A percentile compares a stretch with the other conserved stretches of the same genome.
Evolutionary conservation across 78 protist genomes (phyloP).

Genomic region (Dictyostelium firmibasis): DNA sequence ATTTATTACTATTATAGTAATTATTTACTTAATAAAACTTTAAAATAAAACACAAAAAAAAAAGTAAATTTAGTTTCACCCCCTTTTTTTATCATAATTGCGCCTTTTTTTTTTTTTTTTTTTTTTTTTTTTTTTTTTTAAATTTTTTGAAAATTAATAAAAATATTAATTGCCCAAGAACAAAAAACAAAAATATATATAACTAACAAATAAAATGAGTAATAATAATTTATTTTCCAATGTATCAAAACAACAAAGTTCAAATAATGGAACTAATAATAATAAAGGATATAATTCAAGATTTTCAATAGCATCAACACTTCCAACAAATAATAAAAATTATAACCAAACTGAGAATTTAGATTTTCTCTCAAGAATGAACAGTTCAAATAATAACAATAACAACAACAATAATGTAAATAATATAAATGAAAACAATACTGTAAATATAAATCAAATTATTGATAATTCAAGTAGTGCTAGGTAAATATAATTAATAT

Average conservation of each 20-base stretch:
- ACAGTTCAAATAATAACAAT: not conserved
- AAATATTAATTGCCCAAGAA: too few species aligned
- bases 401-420: not conserved
- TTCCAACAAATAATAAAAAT: not conserved
- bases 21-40: too few species aligned
- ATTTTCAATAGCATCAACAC: constrained; percentile 4
- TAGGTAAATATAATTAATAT: not conserved
- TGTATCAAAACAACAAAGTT: constrained; percentile 3
- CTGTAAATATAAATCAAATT: not conserved
- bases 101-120: too few species aligned
- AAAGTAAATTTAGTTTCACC: too few species aligned
- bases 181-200: too few species aligned
- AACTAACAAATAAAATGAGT: not conserved
- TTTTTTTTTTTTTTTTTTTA: too few species aligned
- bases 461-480: constrained; percentile 9
- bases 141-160: too few species aligned
- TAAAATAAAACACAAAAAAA: too few species aligned
- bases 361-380: constrained; percentile 2
- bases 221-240: constrained; percentile 11
- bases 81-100: too few species aligned
- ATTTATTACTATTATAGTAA: too few species aligned
- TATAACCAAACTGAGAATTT: constrained; percentile 63
- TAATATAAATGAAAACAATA: not conserved
- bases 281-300: not conserved
- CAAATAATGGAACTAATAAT: not conserved